Evolutionary conservation across 2,329 filamentous ascomycete genomes (phyloP), one percentile per base, ranked within the genome.

Genomic region (Purpureocillium lavendulum): DNA sequence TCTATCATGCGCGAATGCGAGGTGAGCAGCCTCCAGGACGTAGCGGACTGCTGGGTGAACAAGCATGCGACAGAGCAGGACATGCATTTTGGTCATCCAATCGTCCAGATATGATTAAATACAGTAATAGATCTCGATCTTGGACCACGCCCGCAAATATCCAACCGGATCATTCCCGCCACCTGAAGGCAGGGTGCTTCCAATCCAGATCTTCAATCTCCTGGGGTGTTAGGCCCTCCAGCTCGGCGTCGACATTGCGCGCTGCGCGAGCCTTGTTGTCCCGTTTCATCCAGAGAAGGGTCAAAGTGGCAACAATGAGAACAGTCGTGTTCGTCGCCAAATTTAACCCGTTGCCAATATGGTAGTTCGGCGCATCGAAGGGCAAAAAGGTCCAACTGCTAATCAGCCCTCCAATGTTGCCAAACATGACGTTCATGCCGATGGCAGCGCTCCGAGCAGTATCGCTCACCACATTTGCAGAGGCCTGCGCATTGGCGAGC

Each of bases 341-440:
- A 52, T 86, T 86, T 29, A 87, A 56, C 0, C 82, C 82, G 51
- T 86, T 86, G 1, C 82, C 82, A 40, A 85, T 84, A 44, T 67
- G 77, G 50, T 78, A 87, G 42, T 85, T 59, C 0, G 82, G 82
- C 0, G 50, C 73, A 51, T 86, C 82, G 48, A 62, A 74, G 0
- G 73, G 70, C 13, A 84, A 50, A 58, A 81, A 84, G 2, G 67
- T 70, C 79, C 80, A 84, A 0, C 77, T 81, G 1, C 75, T 71
- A 42, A 83, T 70, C 28, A 86, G 56, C 0, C 82, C 83, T 2
- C 83, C 83, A n/a, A 86, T 54, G 40, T 85, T 86, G 21, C 82
- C 83, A 17, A 84, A 63, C 80, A 86, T 85, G 51, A 86, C 59
- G 35, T 77, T 78, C 0, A 72, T 74, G 10, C 75, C 80, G 33